Percentiles rank a stretch among this genome's conserved stretches.
Evolutionary conservation across 179 eudicot genomes (phyloP).

Genomic region (Sideroxylon spinosum): DNA sequence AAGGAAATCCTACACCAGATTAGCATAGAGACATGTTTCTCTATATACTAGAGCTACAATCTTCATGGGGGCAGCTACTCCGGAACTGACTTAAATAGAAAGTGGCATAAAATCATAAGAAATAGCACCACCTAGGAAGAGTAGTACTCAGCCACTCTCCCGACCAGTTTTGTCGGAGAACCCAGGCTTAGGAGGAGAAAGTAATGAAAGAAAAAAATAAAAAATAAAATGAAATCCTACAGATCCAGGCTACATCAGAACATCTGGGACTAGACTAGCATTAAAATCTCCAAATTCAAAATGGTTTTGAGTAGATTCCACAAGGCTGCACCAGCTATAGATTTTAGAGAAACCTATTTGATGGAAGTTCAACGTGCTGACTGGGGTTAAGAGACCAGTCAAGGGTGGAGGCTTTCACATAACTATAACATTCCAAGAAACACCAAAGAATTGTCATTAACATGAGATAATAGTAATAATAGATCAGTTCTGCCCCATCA

Average conservation of each 20-base stretch:
- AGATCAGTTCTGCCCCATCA: background rate
- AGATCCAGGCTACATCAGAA: background rate
- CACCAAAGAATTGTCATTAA: conserved; percentile 4
- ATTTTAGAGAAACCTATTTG: background rate
- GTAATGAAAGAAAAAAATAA: background rate
- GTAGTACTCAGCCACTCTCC: background rate
- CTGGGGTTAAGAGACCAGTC: background rate
- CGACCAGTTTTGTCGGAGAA: background rate
- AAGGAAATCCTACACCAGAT: background rate
- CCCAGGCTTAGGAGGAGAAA: background rate
- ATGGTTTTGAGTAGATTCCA: background rate
- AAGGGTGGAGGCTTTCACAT: background rate
- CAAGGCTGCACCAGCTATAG: background rate
- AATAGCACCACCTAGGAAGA: background rate
- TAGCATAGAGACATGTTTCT: background rate
- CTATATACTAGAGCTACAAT: background rate
- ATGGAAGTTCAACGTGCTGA: background rate
- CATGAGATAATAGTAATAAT: background rate
- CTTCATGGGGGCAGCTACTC: background rate
- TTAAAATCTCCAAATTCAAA: conserved; percentile 1
- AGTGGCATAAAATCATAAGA: background rate
- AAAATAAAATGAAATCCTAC: too few relatives aligned
- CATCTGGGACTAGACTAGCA: background rate
- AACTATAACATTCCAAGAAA: background rate
- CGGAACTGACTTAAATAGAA: background rate